These are phyloP conservation scores for Marasmius tenuissimus DNA, from an alignment of 1,284 basidiomycete genomes.

Conservation along the genomic window DNA sequence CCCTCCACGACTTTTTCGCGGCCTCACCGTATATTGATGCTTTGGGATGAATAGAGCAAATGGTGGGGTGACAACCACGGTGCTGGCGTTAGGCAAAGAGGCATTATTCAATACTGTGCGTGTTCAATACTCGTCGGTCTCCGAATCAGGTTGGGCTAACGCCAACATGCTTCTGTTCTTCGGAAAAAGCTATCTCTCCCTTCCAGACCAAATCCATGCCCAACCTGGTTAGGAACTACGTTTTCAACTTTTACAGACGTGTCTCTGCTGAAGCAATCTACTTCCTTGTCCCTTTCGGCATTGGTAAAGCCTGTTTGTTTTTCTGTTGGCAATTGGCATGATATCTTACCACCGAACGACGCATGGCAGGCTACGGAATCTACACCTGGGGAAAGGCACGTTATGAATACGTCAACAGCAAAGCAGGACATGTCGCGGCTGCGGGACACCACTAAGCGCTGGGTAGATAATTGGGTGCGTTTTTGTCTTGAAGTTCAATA, in stretches of 20 bases:
- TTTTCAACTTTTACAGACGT: constrained; percentile 88
- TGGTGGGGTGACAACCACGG: constrained; percentile 90
- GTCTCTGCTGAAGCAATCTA: constrained; percentile 76
- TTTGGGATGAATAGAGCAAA: constrained; percentile 53
- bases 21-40: not conserved
- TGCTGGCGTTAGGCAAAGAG: constrained; percentile 65
- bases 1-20: not conserved
- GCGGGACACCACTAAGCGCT: constrained; percentile 26
- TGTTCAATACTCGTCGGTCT: constrained; percentile 18
- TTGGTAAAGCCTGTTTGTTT: constrained; percentile 56
- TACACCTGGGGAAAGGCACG: constrained; percentile 83
- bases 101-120: constrained; percentile 82
- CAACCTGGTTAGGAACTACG: constrained; percentile 70
- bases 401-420: constrained; percentile 76
- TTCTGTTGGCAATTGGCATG: not conserved
- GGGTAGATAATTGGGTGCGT: too few relatives aligned
- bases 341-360: not conserved
- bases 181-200: constrained; percentile 71
- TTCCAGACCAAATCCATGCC: constrained; percentile 76
- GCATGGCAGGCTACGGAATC: constrained; percentile 68
- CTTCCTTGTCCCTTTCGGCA: constrained; percentile 75
- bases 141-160: not conserved
- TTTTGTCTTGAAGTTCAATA: too few relatives aligned
- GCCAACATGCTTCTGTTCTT: not conserved
- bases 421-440: constrained; percentile 71